phyloP scores from a whole-genome alignment of 176 grass and related monocot genomes.

The Miscanthus lutarioriparius region DNA sequence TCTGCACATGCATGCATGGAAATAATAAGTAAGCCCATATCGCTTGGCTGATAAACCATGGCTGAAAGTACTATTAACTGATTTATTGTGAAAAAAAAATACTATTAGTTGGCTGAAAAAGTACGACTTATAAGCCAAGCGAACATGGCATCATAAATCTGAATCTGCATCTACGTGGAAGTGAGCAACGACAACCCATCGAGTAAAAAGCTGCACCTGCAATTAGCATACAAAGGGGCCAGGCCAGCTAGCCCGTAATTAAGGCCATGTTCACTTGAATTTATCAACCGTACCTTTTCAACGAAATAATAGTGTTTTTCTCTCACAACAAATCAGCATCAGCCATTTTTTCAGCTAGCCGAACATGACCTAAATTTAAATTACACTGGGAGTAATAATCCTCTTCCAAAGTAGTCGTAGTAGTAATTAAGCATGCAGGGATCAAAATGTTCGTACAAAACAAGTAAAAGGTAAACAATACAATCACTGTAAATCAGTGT shows the following conservation, averaged over 20 bases:
- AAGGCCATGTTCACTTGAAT: no score
- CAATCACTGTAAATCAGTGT: background rate
- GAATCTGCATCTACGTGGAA: background rate
- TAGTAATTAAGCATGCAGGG: background rate
- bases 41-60: no score
- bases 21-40: background rate
- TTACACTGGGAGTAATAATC: background rate
- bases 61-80: no score
- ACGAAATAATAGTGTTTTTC: no score
- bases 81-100: no score
- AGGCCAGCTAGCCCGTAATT: background rate
- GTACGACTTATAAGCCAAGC: no score
- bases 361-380: no score
- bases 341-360: no score
- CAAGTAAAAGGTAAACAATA: background rate
- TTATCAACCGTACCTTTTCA: no score
- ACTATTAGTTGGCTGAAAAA: no score
- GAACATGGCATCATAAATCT: no score
- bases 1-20: background rate
- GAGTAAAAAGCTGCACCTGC: background rate
- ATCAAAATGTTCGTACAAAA: conserved; percentile 14
- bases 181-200: background rate
- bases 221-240: background rate
- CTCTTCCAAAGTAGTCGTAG: background rate
- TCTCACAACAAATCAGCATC: no score